These are phyloP conservation scores for Chalara sp. DNA, from an alignment of 2,329 filamentous ascomycete genomes.

Conservation along the genomic window DNA sequence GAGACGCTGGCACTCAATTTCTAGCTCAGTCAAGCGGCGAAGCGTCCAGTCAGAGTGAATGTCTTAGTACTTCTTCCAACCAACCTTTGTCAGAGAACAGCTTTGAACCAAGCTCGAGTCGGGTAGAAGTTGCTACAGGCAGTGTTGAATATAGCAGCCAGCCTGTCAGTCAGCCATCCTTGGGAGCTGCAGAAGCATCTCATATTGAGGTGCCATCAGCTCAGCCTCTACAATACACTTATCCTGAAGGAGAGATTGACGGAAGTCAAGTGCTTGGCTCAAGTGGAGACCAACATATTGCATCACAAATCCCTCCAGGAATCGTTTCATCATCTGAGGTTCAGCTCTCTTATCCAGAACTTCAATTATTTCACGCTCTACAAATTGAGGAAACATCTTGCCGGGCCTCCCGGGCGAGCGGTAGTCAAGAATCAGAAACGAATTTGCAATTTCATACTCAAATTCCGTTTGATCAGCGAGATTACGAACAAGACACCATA, in stretches of 20 bases:
- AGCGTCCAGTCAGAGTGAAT: neutral
- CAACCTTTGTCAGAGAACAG: neutral
- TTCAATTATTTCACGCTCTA: no score
- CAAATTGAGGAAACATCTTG: no score
- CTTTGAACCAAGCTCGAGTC: neutral
- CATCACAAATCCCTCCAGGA: no score
- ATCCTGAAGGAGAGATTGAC: no score
- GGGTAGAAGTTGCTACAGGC: neutral
- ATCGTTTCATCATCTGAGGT: no score
- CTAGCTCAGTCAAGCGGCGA: neutral
- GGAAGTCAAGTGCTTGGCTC: no score
- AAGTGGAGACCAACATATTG: no score
- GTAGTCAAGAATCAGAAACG: no score
- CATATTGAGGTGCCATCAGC: neutral
- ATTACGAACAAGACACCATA: neutral
- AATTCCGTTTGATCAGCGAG: neutral
- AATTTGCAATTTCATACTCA: conserved; percentile 2
- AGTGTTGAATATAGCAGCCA: neutral
- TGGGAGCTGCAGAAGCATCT: neutral
- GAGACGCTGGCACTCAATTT: neutral
- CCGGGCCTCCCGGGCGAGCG: no score
- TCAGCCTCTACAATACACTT: neutral
- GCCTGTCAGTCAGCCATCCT: neutral
- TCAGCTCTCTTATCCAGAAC: no score
- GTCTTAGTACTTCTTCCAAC: neutral